Conservation (phyloP, 345 rosid species). For the Litchi chinensis region DNA sequence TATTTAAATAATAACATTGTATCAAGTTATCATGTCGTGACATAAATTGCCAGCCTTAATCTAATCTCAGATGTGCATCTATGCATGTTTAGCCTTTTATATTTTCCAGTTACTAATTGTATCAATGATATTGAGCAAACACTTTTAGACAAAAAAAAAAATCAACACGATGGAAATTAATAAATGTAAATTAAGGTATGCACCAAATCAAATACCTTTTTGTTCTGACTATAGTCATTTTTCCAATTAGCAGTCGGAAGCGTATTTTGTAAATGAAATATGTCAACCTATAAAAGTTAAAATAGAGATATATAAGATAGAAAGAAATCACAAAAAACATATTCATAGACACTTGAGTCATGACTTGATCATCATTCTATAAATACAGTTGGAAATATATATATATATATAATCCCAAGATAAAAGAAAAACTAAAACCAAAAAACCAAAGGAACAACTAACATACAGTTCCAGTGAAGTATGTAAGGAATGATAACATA, state of each 20-base stretch:
- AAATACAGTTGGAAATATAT: neutral
- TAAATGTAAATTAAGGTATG: neutral
- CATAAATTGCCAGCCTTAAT: neutral
- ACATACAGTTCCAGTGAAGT: constrained; percentile 96
- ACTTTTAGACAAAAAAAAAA: neutral
- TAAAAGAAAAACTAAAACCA: neutral
- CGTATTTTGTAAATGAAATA: constrained; percentile 70
- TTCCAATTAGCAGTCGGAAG: constrained; percentile 72
- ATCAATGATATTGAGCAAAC: neutral
- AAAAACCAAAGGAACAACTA: constrained; percentile 9
- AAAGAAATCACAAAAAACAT: constrained; percentile 5
- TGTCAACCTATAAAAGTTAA: constrained; percentile 66
- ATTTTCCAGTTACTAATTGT: neutral
- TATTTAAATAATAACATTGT: too few species aligned
- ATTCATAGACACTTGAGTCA: neutral
- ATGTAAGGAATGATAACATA: constrained; percentile 81
- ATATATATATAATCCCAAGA: neutral
- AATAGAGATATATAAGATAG: constrained; percentile 18
- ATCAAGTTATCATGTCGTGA: neutral
- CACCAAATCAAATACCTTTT: constrained; percentile 53
- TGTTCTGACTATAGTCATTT: constrained; percentile 73
- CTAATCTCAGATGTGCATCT: neutral
- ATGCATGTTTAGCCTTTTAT: neutral
- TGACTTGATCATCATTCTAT: neutral
- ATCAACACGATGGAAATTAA: neutral